Percentiles rank a stretch among this genome's conserved stretches.
phyloP scores from a whole-genome alignment of 139 green algal genomes.

The Closterium sp. region DNA sequence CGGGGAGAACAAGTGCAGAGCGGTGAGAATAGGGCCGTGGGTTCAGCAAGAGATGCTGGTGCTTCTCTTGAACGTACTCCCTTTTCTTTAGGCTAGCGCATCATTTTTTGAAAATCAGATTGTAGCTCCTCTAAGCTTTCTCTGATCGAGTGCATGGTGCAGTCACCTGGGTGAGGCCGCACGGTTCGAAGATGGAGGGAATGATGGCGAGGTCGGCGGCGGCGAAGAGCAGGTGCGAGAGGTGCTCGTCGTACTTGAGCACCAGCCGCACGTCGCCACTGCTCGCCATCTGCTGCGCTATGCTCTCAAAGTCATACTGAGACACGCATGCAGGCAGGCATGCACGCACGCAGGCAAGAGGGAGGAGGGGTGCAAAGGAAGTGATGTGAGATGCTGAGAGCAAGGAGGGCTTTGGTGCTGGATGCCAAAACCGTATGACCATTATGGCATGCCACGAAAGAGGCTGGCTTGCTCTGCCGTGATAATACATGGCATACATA shows the following conservation, averaged over 20 bases:
- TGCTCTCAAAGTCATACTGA: slow-evolving; percentile 51
- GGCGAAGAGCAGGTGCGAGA: slow-evolving; percentile 95
- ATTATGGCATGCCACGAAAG: too few species aligned
- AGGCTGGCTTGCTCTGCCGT: too few species aligned
- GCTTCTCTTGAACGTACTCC: too few species aligned
- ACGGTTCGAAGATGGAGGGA: slow-evolving; percentile 89
- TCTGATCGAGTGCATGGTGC: neutral
- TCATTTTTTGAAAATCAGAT: too few species aligned
- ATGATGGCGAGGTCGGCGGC: slow-evolving; percentile 90
- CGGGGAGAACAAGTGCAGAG: neutral
- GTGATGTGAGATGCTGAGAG: neutral
- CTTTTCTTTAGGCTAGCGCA: too few species aligned
- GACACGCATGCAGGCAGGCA: neutral
- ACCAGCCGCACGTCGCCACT: slow-evolving; percentile 64
- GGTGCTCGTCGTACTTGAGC: slow-evolving; percentile 90
- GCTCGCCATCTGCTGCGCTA: slow-evolving; percentile 60
- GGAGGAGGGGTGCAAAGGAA: neutral
- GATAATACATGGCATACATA: too few species aligned
- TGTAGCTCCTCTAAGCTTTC: too few species aligned
- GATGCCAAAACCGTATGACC: too few species aligned
- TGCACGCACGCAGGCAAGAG: neutral
- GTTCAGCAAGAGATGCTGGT: neutral
- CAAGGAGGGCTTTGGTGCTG: neutral
- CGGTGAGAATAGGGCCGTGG: neutral
- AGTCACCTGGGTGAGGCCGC: slow-evolving; percentile 60